phyloP scores from a whole-genome alignment of 2,329 filamentous ascomycete genomes.

The Alternaria sp. region DNA sequence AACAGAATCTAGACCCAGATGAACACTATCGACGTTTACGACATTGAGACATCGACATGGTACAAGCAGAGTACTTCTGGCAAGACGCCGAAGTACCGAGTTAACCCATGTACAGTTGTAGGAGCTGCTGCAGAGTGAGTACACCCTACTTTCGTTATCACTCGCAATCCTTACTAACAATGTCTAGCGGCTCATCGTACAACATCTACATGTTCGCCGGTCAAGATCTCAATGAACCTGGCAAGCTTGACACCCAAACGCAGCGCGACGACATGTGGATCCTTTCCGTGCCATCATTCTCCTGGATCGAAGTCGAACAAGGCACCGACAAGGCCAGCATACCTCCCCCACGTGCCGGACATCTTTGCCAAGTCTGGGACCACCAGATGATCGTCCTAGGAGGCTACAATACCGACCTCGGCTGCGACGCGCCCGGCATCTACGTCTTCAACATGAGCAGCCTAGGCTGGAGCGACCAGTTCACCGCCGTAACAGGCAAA shows the following conservation, averaged over 20 bases:
- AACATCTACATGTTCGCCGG: constrained; percentile 82
- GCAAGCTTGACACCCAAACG: constrained; percentile 60
- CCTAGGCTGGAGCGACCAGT: constrained; percentile 72
- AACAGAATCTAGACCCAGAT: constrained; percentile 62
- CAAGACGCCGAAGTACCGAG: constrained; percentile 64
- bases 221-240: constrained; percentile 72
- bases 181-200: constrained; percentile 69
- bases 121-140: constrained; percentile 69
- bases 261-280: constrained; percentile 81
- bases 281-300: constrained; percentile 79
- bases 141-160: no score
- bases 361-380: constrained; percentile 79
- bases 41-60: constrained; percentile 73
- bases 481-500: constrained; percentile 68
- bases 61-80: constrained; percentile 73
- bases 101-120: constrained; percentile 74
- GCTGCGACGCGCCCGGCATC: constrained; percentile 71
- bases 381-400: constrained; percentile 82
- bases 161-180: constrained; percentile 9
- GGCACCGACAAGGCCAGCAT: constrained; percentile 40
- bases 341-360: constrained; percentile 70
- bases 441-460: constrained; percentile 80
- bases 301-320: constrained; percentile 73
- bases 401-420: constrained; percentile 67
- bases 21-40: constrained; percentile 80